Percentiles rank a stretch among this genome's conserved stretches.
phyloP scores from a whole-genome alignment of 257 asterid species.

The Lavandula angustifolia region DNA sequence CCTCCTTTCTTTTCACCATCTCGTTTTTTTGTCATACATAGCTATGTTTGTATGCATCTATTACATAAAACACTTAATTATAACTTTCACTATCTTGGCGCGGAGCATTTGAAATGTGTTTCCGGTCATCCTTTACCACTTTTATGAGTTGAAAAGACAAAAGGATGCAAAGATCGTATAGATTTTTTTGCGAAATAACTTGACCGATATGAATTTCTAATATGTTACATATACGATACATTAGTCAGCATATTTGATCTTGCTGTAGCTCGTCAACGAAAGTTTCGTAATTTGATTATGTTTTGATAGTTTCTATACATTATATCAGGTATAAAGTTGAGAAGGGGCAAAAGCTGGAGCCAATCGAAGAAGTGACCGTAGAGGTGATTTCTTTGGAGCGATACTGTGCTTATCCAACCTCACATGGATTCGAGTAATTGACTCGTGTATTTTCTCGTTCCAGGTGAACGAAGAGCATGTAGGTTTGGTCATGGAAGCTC shows the following conservation, averaged over 20 bases:
- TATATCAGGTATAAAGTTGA: slow-evolving; percentile 83
- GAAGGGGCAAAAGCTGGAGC: slow-evolving; percentile 82
- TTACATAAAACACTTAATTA: neutral
- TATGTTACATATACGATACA: neutral
- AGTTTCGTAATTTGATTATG: neutral
- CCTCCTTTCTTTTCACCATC: slow-evolving; percentile 7
- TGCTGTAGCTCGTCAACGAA: slow-evolving; percentile 11
- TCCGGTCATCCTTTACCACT: neutral
- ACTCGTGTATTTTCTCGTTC: slow-evolving; percentile 34
- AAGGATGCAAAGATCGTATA: neutral
- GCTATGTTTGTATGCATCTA: neutral
- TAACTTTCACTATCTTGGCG: neutral
- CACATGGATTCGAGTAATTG: slow-evolving; percentile 6
- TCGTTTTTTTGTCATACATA: no score
- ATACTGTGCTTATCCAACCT: slow-evolving; percentile 21
- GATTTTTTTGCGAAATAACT: neutral
- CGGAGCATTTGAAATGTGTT: no score
- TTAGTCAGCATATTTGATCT: neutral
- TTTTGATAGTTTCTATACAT: slow-evolving; percentile 10
- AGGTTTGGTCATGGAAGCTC: slow-evolving; percentile 94
- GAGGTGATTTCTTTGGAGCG: slow-evolving; percentile 54
- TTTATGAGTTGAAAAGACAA: neutral
- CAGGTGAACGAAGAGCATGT: slow-evolving; percentile 97
- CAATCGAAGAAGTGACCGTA: slow-evolving; percentile 96
- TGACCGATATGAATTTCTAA: no score